Base-by-base conservation (phyloP, 192 early-diverging fungal species). In the Backusella australiensis region DNA sequence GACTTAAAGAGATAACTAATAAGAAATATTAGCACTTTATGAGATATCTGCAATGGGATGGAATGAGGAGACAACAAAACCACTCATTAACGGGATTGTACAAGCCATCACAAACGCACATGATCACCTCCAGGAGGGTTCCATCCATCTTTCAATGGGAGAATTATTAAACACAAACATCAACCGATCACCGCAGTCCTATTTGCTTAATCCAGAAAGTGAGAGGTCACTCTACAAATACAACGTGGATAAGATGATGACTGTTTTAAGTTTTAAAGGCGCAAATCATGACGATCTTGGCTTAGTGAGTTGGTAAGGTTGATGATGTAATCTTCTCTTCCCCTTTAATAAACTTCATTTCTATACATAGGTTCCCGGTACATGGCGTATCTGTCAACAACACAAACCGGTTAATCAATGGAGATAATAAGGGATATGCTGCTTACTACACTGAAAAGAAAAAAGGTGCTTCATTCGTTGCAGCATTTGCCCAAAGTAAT, bases 391-490 rank as follows among this genome's bases (percentile, higher is more conserved):
- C 81, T 26, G 59, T 82, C 14, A 79, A 78, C 21, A 76, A 73
- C 35, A 79, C 77, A 7, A 82, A 82, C 46, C 56, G 56, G 34
- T 56, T 79, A 34, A 71, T 82, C 6, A 79, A 75, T 59, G 77
- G 77, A 7, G 81, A 82, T 66, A 82, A 82, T 69, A 82, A 82
- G 52, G 81, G 81, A 3, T 75, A 71, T 63, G 81, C 81, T 29
- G 67, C 77, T 19, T 82, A 82, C 73, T 17, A 71, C 6, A 21
- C 67, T 5, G 81, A 82, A 44, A 70, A 66, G 5, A 39, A 69
- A 34, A 26, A 70, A 35, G 75, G 69, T n/a, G 63, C 73, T 38
- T 21, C 49, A 0, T 80, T 80, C 76, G 74, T 82, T 7, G 73
- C 77, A 26, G 81, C 77, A 1, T 82, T 82, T 76, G 56, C 77